Base-by-base conservation (phyloP, 2,329 filamentous ascomycete genomes). In the Tolypocladium inflatum region DNA sequence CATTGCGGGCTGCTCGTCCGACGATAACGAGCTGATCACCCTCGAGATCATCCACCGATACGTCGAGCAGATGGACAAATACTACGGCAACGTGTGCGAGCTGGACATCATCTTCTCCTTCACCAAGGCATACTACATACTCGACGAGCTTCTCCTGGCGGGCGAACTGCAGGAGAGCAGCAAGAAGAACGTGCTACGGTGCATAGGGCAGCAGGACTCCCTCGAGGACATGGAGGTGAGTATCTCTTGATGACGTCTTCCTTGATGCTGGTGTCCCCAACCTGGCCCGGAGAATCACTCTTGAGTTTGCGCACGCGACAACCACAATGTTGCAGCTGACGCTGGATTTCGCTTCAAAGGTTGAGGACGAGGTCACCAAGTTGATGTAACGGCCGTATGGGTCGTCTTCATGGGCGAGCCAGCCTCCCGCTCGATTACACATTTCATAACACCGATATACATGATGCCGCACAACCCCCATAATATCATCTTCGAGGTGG, bases 41-140 rank as follows among this genome's bases (percentile, higher is more conserved):
- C 90, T 99, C 71, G 94, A 99, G 75, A 91, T 99, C 71, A 95
- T 99, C 68, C 94, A 99, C 75, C 91, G 94, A 76, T 99, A 99
- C 73, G 94, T 99, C 71, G 94, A 99, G 76, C 94, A 99, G 78
- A 99, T 99, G 94, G 94, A 99, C 82, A 99, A 99, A 75, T 99
- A 99, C 80, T 99, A 97, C 75, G 94, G 94, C 74, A 99, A 99
- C 74, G 94, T 99, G 60, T 99, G 94, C 86, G 94, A 99, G 78
- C 84, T 99, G 63, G 92, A 97, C 74, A 97, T 97, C 76, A 99
- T 99, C 74, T 99, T 99, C 84, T 97, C 96, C 73, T 99, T 99
- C 74, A 96, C 96, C 67, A 99, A 99, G 76, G 94, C 94, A 60
- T 99, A 99, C 76, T 99, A 97, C 76, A 99, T 99, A 66, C 85